Evolutionary conservation across 176 grass and related monocot genomes (phyloP).

Genomic region (Triticum monococcum): DNA sequence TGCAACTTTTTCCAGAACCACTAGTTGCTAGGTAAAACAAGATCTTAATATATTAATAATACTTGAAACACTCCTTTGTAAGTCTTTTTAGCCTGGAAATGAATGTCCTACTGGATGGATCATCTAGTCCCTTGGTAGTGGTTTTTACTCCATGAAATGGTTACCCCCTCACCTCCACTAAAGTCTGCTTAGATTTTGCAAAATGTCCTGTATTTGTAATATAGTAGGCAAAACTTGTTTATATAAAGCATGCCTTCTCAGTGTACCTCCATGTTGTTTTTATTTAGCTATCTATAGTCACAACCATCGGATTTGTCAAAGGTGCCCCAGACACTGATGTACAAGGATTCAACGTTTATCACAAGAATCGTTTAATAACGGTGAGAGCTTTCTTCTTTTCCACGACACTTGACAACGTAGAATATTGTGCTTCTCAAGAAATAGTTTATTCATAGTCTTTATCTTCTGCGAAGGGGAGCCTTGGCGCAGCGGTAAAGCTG

Average conservation of each 20-base stretch:
- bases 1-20: neutral
- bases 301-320: slow-evolving; percentile 91
- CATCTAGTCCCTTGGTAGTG: neutral
- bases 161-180: neutral
- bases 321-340: slow-evolving; percentile 90
- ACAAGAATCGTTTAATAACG: slow-evolving; percentile 94
- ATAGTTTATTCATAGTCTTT: no score
- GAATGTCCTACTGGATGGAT: slow-evolving; percentile 13
- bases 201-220: slow-evolving; percentile 1
- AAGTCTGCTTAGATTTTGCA: neutral
- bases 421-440: no score
- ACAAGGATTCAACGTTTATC: slow-evolving; percentile 95
- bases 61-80: neutral
- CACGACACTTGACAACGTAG: slow-evolving; percentile 16
- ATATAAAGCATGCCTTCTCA: slow-evolving; percentile 12
- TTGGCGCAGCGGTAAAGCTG: no score
- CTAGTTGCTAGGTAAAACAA: slow-evolving; percentile 25
- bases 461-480: no score
- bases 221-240: neutral
- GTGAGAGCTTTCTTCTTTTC: slow-evolving; percentile 52
- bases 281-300: slow-evolving; percentile 64
- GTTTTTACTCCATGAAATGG: neutral
- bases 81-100: slow-evolving; percentile 7
- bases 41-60: slow-evolving; percentile 19
- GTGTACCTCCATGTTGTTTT: slow-evolving; percentile 12